Evolutionary conservation across 2,329 filamentous ascomycete genomes (phyloP).

Genomic region (Ophiosphaerella herpotricha): DNA sequence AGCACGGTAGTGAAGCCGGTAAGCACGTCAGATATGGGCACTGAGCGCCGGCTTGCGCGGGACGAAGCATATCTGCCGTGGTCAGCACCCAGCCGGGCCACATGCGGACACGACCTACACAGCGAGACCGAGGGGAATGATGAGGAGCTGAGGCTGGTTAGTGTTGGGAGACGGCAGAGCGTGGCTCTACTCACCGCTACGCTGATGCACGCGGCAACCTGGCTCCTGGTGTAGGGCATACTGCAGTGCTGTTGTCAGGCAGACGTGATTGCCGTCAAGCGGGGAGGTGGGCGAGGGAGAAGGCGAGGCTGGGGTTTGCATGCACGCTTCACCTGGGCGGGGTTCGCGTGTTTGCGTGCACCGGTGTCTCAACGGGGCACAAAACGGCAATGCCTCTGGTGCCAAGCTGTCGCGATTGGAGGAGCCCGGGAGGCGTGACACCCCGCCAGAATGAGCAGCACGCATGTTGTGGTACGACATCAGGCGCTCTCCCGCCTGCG

Average conservation of each 20-base stretch:
- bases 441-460: background rate
- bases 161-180: background rate
- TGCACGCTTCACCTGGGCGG: no score
- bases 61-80: slow-evolving; percentile 35
- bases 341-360: background rate
- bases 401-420: background rate
- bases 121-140: slow-evolving; percentile 47
- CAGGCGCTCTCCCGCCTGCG: background rate
- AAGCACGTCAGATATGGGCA: slow-evolving; percentile 50
- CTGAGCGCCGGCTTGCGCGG: slow-evolving; percentile 39
- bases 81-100: slow-evolving; percentile 10
- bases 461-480: background rate
- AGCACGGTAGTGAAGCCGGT: slow-evolving; percentile 49
- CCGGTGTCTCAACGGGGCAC: background rate
- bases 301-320: background rate
- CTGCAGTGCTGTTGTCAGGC: background rate
- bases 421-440: background rate
- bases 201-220: slow-evolving; percentile 46
- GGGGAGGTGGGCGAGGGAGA: background rate
- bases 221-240: slow-evolving; percentile 46
- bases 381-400: no score
- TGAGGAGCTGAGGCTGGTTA: slow-evolving; percentile 45
- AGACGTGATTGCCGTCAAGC: background rate
- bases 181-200: slow-evolving; percentile 34
- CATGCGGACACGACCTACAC: slow-evolving; percentile 25